Conservation (phyloP, 495 filamentous ascomycete species). For the Rhizodiscina lignyota region DNA sequence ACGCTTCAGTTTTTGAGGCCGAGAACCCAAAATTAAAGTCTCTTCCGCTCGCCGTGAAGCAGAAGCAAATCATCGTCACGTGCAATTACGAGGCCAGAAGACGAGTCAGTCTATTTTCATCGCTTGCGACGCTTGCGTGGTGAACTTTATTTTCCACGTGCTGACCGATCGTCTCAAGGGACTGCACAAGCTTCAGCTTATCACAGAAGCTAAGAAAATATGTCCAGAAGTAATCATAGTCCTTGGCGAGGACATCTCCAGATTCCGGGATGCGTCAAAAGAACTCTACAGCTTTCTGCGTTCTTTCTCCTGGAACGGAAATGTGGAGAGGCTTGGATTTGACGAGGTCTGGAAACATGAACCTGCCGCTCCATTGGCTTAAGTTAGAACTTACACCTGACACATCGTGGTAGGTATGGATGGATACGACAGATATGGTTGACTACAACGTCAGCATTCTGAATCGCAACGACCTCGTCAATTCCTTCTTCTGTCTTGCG, state of each 20-base stretch:
- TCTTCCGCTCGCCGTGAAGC: slow-evolving; percentile 57
- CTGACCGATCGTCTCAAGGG: slow-evolving; percentile 26
- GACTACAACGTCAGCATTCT: slow-evolving; percentile 58
- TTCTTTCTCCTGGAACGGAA: slow-evolving; percentile 53
- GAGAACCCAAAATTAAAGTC: slow-evolving; percentile 56
- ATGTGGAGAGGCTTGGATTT: slow-evolving; percentile 66
- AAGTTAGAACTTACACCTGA: neutral
- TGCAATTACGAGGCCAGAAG: slow-evolving; percentile 82
- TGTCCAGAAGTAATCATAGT: slow-evolving; percentile 77
- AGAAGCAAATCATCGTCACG: slow-evolving; percentile 85
- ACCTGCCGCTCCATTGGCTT: neutral
- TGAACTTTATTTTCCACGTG: slow-evolving; percentile 1
- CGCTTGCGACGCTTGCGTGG: too few relatives aligned
- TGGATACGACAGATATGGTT: slow-evolving; percentile 75
- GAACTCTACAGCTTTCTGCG: slow-evolving; percentile 54
- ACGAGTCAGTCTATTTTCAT: slow-evolving; percentile 16
- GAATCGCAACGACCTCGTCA: slow-evolving; percentile 42
- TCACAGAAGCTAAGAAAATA: slow-evolving; percentile 60
- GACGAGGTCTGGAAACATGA: slow-evolving; percentile 43
- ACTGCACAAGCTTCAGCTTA: slow-evolving; percentile 66
- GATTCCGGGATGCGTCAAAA: slow-evolving; percentile 76
- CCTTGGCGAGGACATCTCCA: slow-evolving; percentile 72
- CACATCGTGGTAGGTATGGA: slow-evolving; percentile 33
- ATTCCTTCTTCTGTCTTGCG: slow-evolving; percentile 72
- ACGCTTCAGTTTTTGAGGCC: slow-evolving; percentile 75